Conservation (phyloP, 176 grass and related monocot species). For the Lolium rigidum region DNA sequence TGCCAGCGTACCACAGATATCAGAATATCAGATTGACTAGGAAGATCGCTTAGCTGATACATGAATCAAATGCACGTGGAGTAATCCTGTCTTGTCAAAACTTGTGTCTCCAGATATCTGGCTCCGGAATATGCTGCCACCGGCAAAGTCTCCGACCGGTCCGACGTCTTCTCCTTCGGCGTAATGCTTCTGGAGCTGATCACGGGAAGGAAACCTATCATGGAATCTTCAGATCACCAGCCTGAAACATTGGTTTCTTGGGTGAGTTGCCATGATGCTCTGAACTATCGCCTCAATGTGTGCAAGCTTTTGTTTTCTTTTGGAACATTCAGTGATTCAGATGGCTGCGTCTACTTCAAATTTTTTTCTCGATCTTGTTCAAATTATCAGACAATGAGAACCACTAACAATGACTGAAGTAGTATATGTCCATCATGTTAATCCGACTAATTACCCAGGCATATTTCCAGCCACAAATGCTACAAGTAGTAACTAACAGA, state of each 20-base stretch:
- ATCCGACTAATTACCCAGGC: too few relatives aligned
- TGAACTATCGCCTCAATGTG: background rate
- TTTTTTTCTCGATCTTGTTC: background rate
- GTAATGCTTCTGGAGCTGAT: conserved; percentile 90
- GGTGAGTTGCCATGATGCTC: conserved; percentile 44
- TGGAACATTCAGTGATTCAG: background rate
- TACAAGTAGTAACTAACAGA: too few relatives aligned
- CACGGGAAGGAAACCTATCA: conserved; percentile 69
- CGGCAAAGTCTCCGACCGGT: conserved; percentile 75
- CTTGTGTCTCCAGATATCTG: conserved; percentile 63
- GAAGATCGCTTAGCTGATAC: background rate
- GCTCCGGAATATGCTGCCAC: conserved; percentile 81
- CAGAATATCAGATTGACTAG: background rate
- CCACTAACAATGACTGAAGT: background rate
- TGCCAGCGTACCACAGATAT: background rate
- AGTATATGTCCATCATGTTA: background rate
- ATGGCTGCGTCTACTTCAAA: background rate
- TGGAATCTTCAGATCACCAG: conserved; percentile 38
- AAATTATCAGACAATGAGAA: background rate
- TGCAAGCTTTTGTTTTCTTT: too few relatives aligned
- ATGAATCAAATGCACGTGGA: background rate
- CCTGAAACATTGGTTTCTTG: conserved; percentile 62
- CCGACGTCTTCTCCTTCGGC: conserved; percentile 91
- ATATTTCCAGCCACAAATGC: background rate
- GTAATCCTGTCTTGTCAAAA: conserved; percentile 22